Conservation (phyloP, 768 basidiomycete genomes). For the Austroboletus eburneus region DNA sequence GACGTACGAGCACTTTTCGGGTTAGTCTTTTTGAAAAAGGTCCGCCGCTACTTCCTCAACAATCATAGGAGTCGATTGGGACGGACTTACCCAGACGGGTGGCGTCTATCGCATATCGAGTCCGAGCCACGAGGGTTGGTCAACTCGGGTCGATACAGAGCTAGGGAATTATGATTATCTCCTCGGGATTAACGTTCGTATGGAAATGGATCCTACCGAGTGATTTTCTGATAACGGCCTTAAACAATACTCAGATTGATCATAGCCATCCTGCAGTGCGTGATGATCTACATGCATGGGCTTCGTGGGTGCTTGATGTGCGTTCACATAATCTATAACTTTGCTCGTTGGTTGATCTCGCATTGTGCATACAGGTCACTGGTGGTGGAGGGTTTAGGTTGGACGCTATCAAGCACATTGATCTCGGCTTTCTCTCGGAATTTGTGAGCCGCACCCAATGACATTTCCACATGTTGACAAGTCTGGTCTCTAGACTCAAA, state of each 20-base stretch:
- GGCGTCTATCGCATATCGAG: conserved; percentile 73
- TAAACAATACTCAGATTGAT: conserved; percentile 54
- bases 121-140: conserved; percentile 74
- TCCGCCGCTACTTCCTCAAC: background rate
- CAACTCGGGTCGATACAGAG: conserved; percentile 71
- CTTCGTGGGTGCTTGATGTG: conserved; percentile 67
- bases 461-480: background rate
- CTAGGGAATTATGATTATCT: conserved; percentile 88
- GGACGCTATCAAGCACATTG: conserved; percentile 91
- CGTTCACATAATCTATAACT: background rate
- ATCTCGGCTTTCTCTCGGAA: conserved; percentile 59
- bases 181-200: conserved; percentile 64
- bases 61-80: conserved; percentile 74
- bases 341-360: conserved; percentile 3
- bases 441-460: conserved; percentile 45
- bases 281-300: conserved; percentile 73
- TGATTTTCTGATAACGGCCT: conserved; percentile 3
- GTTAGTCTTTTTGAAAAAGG: conserved; percentile 32
- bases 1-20: conserved; percentile 78
- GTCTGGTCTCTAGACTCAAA: conserved; percentile 43
- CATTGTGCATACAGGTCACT: conserved; percentile 46
- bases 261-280: conserved; percentile 78
- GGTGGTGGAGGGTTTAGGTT: conserved; percentile 74
- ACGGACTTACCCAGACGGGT: conserved; percentile 57
- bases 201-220: background rate